Base-by-base conservation (phyloP, 2,329 filamentous ascomycete genomes). In the Penicillium expansum region DNA sequence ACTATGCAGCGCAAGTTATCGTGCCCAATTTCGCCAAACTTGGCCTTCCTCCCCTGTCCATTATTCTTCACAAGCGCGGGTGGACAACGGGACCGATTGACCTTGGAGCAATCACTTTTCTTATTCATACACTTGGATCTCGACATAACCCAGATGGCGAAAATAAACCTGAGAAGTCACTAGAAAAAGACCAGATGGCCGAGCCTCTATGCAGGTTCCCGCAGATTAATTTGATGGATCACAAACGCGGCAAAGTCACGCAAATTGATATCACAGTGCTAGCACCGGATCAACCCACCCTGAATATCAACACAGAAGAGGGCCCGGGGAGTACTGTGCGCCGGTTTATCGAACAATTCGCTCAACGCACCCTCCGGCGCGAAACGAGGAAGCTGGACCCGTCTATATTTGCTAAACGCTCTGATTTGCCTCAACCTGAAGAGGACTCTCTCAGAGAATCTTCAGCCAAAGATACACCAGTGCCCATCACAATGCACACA, bases 1-100 rank as follows among this genome's bases (percentile, higher is more conserved):
- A 86, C 48, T 86, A 86, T 62, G 71, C 83, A 10, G 59, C 71
- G 2, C 79, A 85, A 63, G 83, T 86, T 4, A 74, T 86, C 6
- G 64, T 82, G 2, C 84, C 84, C 0, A 82, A 80, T 55, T 77
- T 86, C 22, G 59, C 71, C 2, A 71, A 67, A 30, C 74, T 86
- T 33, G 82, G 83, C 5, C 71, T 85, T 14, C 80, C 81, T 2
- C 62, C 57, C 4, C 75, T 85, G 41, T 65, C 69, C 0, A 66
- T 77, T 3, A 65, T 66, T 1, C 65, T 84, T 24, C 70, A 77
- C 11, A 73, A 75, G 50, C 75, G 83, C 18, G 82, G 83, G n/a
- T 86, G 83, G 84, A 76, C 75, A 13, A 73, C 74, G 1, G 82
- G 82, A 5, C 59, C 63, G 2, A 67, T 69, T 2, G 71, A 71